Evolutionary conservation across 2,329 filamentous ascomycete genomes (phyloP).

Genomic region (Phaeosphaeriaceae sp.): DNA sequence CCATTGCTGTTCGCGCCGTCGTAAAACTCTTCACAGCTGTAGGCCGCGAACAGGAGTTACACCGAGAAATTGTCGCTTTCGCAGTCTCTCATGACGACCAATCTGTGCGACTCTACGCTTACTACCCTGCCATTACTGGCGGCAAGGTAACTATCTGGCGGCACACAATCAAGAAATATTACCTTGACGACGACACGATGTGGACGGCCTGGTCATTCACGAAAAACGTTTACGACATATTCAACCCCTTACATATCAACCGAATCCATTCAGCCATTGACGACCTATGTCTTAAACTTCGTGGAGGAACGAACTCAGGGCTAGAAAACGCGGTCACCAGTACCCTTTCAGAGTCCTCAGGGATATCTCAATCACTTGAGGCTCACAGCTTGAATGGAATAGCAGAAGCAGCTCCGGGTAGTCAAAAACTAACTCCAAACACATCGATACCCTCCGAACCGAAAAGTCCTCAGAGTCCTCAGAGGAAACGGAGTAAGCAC

Average conservation of each 20-base stretch:
- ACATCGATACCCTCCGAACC: too few relatives aligned
- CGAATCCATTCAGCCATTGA: neutral
- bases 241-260: neutral
- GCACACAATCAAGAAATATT: slow-evolving; percentile 13
- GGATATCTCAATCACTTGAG: too few relatives aligned
- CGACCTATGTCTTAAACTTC: too few relatives aligned
- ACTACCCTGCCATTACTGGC: slow-evolving; percentile 22
- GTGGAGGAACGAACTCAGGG: too few relatives aligned
- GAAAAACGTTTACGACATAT: slow-evolving; percentile 24
- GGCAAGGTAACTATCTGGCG: slow-evolving; percentile 17
- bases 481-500: too few relatives aligned
- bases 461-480: too few relatives aligned
- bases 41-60: slow-evolving; percentile 18
- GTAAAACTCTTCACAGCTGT: slow-evolving; percentile 25
- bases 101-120: slow-evolving; percentile 19
- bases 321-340: too few relatives aligned
- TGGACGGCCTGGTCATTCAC: slow-evolving; percentile 23
- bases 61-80: slow-evolving; percentile 25
- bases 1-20: slow-evolving; percentile 20
- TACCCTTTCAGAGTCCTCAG: too few relatives aligned
- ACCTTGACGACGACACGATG: slow-evolving; percentile 18
- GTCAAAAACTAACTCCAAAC: too few relatives aligned
- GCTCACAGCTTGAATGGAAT: too few relatives aligned
- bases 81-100: slow-evolving; percentile 24
- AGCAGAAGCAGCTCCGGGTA: too few relatives aligned